Conservation (phyloP, 306 rosid species). For the Vigna mungo region DNA sequence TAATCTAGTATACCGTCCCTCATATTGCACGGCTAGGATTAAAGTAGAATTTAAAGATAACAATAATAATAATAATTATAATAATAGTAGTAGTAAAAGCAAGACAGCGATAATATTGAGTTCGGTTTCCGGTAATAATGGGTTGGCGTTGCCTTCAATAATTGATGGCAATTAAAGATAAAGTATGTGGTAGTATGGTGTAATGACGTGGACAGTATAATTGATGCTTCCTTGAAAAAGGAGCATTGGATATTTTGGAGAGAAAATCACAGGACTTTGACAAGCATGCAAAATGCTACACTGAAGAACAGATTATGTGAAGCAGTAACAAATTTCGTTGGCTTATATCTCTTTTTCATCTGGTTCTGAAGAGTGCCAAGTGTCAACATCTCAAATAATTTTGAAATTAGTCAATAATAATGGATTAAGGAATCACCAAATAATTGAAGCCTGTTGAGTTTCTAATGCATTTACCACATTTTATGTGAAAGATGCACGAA, state of each 20-base stretch:
- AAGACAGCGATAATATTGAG: neutral
- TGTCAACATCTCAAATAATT: neutral
- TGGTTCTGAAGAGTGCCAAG: conserved; percentile 9
- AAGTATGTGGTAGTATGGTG: neutral
- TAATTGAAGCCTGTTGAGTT: neutral
- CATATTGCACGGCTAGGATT: neutral
- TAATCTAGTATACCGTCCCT: neutral
- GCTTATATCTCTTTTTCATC: conserved; percentile 1
- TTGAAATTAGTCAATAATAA: conserved; percentile 27
- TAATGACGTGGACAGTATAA: neutral
- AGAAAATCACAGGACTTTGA: neutral
- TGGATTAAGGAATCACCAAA: conserved; percentile 28
- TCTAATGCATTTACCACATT: neutral
- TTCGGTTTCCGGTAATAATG: neutral
- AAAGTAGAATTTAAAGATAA: neutral
- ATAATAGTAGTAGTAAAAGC: neutral
- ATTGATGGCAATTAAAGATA: neutral
- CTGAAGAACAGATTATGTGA: neutral
- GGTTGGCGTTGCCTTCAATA: neutral
- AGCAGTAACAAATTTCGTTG: neutral
- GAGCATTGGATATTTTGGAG: neutral
- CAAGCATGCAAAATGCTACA: neutral
- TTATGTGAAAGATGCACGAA: neutral
- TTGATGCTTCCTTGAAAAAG: conserved; percentile 13
- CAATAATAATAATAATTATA: neutral